Base-by-base conservation (phyloP, 345 rosid species). In the Eucalyptus tenuipes region DNA sequence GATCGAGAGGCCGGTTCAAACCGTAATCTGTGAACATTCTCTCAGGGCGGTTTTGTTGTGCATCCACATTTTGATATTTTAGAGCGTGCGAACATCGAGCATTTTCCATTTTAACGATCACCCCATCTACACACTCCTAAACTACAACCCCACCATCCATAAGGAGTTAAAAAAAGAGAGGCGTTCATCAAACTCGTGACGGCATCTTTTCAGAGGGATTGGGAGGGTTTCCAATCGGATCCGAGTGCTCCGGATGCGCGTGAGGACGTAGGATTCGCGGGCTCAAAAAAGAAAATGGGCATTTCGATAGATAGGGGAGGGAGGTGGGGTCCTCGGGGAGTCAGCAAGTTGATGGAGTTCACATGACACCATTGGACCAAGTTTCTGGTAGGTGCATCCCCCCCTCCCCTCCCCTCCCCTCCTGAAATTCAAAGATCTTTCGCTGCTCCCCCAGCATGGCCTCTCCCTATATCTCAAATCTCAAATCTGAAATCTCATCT, bases 361-460 rank as follows among this genome's bases (percentile, higher is more conserved):
- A 91, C 90, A 88, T 87, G 87, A 85, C 53, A 85, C 68, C 40
- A 17, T 89, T 87, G 90, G 91, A 88, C 87, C 84, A 24, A 48
- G 57, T 57, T 84, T 49, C 59, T 31, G 47, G 61, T 85, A 88
- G 87, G 90, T 91, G 86, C 93, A 87, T 91, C 91, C 91, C 93
- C 92, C 25, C 24, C 25, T 1, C 7, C 3, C 8, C 5, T 5
- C 42, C 6, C 42, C 6, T 42, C 6, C 9, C 94, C 90, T 31
- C 68, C 68, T 88, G 92, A 88, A 66, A 17, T 29, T 61, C 15
- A 6, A 6, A 13, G 8, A 29, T 29, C 16, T 88, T 82, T 89
- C 82, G 89, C 88, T 82, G 90, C 91, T 81, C 88, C 61, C 68
- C 80, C 89, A 84, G 87, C 89, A 92, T 84, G 91, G 88, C 49